Percentiles rank a stretch among this genome's conserved stretches.
These are phyloP conservation scores for Didymella pinodella DNA, from an alignment of 2,329 filamentous ascomycete genomes.

Conservation along the genomic window DNA sequence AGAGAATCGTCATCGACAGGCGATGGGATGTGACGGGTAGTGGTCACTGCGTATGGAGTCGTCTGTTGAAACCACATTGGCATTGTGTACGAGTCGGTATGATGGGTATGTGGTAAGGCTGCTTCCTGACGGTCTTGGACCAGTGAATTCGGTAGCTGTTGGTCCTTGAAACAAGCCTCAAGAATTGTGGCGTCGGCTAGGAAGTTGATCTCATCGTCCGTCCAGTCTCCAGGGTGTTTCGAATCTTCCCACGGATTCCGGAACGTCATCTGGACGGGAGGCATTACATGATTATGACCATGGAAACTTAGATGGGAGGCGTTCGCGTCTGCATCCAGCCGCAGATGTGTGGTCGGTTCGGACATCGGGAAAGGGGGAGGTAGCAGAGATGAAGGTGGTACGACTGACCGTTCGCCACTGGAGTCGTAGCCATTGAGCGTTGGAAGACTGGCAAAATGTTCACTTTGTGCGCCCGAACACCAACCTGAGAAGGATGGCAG, in stretches of 20 bases:
- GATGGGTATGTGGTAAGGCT: neutral
- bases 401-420: neutral
- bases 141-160: neutral
- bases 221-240: neutral
- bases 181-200: neutral
- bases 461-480: slow-evolving; percentile 12
- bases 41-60: neutral
- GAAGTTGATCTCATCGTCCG: neutral
- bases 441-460: neutral
- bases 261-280: slow-evolving; percentile 5
- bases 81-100: neutral
- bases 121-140: neutral
- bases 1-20: neutral
- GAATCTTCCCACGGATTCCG: slow-evolving; percentile 4
- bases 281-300: neutral
- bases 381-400: neutral
- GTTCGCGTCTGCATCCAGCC: neutral
- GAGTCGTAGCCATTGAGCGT: neutral
- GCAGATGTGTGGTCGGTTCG: neutral
- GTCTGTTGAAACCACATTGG: neutral
- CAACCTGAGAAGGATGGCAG: slow-evolving; percentile 30
- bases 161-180: neutral
- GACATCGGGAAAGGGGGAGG: neutral
- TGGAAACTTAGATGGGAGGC: neutral
- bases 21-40: neutral